phyloP scores from a whole-genome alignment of 495 filamentous ascomycete genomes.

The Podospora fimiseda region DNA sequence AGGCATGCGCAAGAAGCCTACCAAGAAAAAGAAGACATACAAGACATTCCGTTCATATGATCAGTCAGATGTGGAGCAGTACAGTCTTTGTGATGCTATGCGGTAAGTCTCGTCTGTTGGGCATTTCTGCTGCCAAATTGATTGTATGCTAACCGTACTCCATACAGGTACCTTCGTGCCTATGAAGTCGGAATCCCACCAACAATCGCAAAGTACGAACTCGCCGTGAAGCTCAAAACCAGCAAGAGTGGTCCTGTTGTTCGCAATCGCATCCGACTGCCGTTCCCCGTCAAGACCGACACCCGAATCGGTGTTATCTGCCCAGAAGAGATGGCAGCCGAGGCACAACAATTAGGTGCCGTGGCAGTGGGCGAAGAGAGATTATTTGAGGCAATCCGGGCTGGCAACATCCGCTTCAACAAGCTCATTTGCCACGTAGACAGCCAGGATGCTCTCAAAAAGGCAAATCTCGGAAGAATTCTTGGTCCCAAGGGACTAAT shows the following conservation, averaged over 20 bases:
- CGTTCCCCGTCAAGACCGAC: constrained; percentile 81
- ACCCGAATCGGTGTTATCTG: constrained; percentile 82
- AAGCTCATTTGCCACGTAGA: constrained; percentile 80
- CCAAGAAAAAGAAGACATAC: constrained; percentile 56
- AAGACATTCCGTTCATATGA: constrained; percentile 55
- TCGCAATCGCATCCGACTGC: constrained; percentile 79
- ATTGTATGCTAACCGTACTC: constrained; percentile 29
- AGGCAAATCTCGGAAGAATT: constrained; percentile 69
- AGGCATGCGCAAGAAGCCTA: constrained; percentile 39
- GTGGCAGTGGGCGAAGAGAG: constrained; percentile 76
- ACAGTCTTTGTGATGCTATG: constrained; percentile 86
- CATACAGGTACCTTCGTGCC: constrained; percentile 73
- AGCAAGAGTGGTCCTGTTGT: constrained; percentile 76
- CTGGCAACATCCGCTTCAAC: constrained; percentile 75
- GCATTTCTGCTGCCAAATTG: constrained; percentile 13
- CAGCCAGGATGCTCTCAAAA: constrained; percentile 63
- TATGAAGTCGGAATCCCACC: constrained; percentile 81
- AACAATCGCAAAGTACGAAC: constrained; percentile 72
- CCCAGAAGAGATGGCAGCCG: constrained; percentile 64
- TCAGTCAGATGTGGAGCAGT: constrained; percentile 57
- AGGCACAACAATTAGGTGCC: constrained; percentile 70
- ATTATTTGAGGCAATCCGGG: constrained; percentile 73
- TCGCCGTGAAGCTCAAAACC: constrained; percentile 71
- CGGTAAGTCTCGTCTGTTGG: constrained; percentile 50
- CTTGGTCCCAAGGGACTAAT: constrained; percentile 86